These are phyloP conservation scores for Tritrichomonas foetus DNA, from an alignment of 208 protist species.

Conservation along the genomic window DNA sequence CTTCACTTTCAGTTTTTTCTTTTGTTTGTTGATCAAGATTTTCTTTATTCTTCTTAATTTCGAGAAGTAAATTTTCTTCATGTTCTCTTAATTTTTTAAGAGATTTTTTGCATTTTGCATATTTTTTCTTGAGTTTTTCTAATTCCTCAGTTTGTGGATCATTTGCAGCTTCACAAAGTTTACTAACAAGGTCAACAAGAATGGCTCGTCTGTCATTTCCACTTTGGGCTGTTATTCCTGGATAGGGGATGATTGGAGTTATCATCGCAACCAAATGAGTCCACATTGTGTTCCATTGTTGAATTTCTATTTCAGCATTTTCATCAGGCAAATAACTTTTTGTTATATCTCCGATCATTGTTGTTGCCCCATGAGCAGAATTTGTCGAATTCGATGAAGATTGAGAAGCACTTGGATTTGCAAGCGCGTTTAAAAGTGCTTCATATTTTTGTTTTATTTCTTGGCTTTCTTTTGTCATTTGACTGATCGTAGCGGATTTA, in stretches of 20 bases:
- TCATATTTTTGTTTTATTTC: constrained; percentile 17
- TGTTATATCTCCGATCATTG: neutral
- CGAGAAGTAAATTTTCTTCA: too few species aligned
- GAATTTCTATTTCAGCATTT: neutral
- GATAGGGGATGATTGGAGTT: neutral
- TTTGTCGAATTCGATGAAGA: neutral
- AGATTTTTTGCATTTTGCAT: neutral
- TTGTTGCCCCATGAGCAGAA: neutral
- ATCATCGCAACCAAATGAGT: neutral
- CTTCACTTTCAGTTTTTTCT: too few species aligned
- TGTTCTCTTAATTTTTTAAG: neutral
- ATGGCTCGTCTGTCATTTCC: neutral
- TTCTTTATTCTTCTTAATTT: too few species aligned
- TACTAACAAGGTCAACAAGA: neutral
- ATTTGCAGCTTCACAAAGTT: neutral
- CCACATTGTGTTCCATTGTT: constrained; percentile 12
- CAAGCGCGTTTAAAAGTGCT: neutral
- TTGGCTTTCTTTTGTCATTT: neutral
- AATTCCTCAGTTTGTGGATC: neutral
- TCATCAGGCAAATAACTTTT: neutral
- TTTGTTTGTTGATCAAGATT: too few species aligned
- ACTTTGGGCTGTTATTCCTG: neutral
- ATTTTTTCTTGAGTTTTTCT: neutral
- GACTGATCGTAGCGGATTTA: neutral
- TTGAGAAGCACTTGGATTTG: neutral